Evolutionary conservation across 768 basidiomycete genomes (phyloP), one percentile per base, ranked within the genome.

Genomic region (Hypsizygus marmoreus): DNA sequence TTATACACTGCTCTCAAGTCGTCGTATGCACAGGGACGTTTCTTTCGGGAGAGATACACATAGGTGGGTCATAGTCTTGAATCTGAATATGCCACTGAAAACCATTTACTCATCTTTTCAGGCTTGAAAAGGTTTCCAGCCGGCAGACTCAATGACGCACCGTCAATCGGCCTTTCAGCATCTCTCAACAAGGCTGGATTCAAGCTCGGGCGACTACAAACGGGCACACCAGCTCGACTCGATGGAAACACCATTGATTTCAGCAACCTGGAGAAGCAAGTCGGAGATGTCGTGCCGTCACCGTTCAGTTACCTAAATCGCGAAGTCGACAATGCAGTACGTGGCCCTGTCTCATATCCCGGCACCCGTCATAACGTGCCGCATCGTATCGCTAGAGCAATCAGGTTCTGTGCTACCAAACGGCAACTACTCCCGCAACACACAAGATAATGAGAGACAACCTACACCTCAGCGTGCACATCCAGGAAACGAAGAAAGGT

Each of bases 11-110:
- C 56, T 82, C 86, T 3, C 82, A 86, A 53, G 88, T 94, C 9
- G 87, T 95, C 22, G 77, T 95, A 11, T 92, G 91, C 55, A 95
- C 92, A 0, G 93, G 93, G 6, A 95, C 93, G 0, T 95, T 95
- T 61, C 76, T 95, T 19, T 86, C 87, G 2, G 93, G 90, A 9
- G 90, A 95, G 67, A 91, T 94, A 34, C 92, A 95, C 57, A 88
- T 95, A 35, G 92, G 91, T 83, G 56, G 20, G 62, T 13, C 28
- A 12, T 40, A 19, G 6, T 8, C 22, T 30, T 42, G 19, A 29
- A 23, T 0, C 8, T 20, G 14, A 31, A 8, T 20, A 35, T 11
- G 4, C 22, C 10, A 16, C 16, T 28, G 20, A 10, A n/a, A 11
- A 6, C 43, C 17, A 25, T 29, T 14, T n/a, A 36, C n/a, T 29